Conservation (phyloP, 257 asterid species). For the Cinchona pubescens region DNA sequence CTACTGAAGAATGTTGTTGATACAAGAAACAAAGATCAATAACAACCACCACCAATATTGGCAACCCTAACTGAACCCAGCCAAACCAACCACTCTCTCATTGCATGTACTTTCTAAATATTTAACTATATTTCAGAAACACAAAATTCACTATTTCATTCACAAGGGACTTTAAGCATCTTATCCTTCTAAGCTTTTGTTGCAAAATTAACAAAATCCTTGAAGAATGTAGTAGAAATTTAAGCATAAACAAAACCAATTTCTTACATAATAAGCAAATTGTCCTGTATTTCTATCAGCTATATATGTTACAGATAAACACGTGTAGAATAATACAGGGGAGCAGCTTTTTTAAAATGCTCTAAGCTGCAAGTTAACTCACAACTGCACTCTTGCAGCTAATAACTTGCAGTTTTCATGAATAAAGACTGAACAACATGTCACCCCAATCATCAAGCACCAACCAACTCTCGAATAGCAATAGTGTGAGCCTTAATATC, state of each 20-base stretch:
- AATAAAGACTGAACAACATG: slow-evolving; percentile 23
- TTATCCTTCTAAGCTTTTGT: not conserved
- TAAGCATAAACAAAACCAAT: not conserved
- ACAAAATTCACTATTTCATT: not conserved
- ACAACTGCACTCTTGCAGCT: not conserved
- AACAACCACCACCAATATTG: not conserved
- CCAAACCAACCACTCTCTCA: not conserved
- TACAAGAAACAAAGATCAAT: not conserved
- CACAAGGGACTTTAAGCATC: not conserved
- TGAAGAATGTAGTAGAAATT: not conserved
- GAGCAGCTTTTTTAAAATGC: not conserved
- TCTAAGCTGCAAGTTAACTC: not conserved
- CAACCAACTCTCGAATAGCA: slow-evolving; percentile 1
- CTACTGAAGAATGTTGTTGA: not conserved
- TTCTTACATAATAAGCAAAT: not conserved
- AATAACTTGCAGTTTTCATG: slow-evolving; percentile 17
- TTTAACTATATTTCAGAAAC: not conserved
- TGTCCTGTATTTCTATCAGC: not conserved
- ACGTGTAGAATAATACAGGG: not conserved
- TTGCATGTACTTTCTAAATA: not conserved
- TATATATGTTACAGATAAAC: not conserved
- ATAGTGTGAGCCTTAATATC: not conserved
- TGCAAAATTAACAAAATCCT: not conserved
- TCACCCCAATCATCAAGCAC: slow-evolving; percentile 8
- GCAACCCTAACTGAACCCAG: slow-evolving; percentile 1